Conservation (phyloP, 2,329 filamentous ascomycete species). For the Emericellopsis cladophorae region DNA sequence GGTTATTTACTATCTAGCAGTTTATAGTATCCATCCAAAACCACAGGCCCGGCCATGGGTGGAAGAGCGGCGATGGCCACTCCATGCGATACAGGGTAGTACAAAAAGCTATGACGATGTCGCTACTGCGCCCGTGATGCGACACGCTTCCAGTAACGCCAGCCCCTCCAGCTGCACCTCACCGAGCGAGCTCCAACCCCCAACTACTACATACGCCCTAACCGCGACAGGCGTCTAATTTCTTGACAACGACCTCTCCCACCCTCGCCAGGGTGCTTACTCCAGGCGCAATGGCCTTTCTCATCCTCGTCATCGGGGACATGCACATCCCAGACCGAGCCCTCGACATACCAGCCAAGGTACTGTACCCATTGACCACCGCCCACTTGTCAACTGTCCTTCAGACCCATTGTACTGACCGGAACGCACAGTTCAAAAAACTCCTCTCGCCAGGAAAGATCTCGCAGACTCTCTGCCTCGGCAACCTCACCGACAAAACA, state of each 20-base stretch:
- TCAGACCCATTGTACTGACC: too few relatives aligned
- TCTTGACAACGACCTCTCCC: background rate
- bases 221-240: too few relatives aligned
- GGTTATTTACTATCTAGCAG: too few relatives aligned
- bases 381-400: background rate
- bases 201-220: too few relatives aligned
- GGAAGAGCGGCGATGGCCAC: too few relatives aligned
- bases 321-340: constrained; percentile 89
- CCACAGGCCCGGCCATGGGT: too few relatives aligned
- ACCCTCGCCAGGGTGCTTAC: background rate
- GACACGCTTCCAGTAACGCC: too few relatives aligned
- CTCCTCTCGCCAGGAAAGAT: constrained; percentile 76
- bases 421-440: constrained; percentile 57
- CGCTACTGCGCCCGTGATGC: too few relatives aligned
- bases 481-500: constrained; percentile 67
- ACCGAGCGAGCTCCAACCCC: too few relatives aligned
- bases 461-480: constrained; percentile 67
- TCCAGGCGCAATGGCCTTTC: constrained; percentile 58
- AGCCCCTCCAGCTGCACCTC: too few relatives aligned
- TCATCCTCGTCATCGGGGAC: constrained; percentile 86
- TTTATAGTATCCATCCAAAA: too few relatives aligned
- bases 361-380: constrained; percentile 20
- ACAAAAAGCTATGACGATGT: too few relatives aligned
- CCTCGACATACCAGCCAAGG: constrained; percentile 83
- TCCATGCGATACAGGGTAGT: background rate